These are phyloP conservation scores for Cystobasidium ongulense DNA, from an alignment of 768 basidiomycete genomes.

Conservation along the genomic window DNA sequence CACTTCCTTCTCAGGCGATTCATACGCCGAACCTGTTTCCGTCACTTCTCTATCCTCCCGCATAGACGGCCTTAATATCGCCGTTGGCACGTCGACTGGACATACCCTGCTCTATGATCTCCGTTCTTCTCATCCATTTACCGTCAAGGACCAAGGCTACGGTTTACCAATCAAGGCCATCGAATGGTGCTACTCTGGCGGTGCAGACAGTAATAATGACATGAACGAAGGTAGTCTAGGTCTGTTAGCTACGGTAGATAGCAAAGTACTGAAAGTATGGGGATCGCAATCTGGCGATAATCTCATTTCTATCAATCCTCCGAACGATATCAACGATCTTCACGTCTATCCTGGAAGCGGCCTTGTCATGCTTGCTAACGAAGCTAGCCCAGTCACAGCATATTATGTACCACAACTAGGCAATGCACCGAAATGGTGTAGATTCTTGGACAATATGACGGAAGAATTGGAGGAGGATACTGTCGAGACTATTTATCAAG, in stretches of 20 bases:
- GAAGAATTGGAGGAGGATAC: slow-evolving; percentile 77
- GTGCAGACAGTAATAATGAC: slow-evolving; percentile 48
- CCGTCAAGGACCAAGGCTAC: slow-evolving; percentile 92
- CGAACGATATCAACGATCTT: slow-evolving; percentile 77
- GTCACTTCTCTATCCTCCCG: slow-evolving; percentile 80
- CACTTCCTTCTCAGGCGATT: slow-evolving; percentile 40
- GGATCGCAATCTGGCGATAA: slow-evolving; percentile 69
- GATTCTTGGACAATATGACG: slow-evolving; percentile 95
- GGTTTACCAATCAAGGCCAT: slow-evolving; percentile 79
- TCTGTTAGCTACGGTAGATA: slow-evolving; percentile 83
- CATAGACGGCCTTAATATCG: slow-evolving; percentile 81
- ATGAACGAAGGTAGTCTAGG: slow-evolving; percentile 71
- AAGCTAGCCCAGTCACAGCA: slow-evolving; percentile 88
- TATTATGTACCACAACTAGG: slow-evolving; percentile 95
- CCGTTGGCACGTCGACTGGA: slow-evolving; percentile 87
- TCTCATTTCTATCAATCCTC: slow-evolving; percentile 84
- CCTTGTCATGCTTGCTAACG: slow-evolving; percentile 82
- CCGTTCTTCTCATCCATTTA: slow-evolving; percentile 71
- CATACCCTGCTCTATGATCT: slow-evolving; percentile 92
- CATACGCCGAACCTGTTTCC: slow-evolving; percentile 44
- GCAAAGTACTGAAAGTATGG: slow-evolving; percentile 97
- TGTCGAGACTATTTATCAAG: slow-evolving; percentile 72
- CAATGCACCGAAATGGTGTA: slow-evolving; percentile 91
- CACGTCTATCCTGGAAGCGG: slow-evolving; percentile 85
- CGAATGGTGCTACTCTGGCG: slow-evolving; percentile 74